These are phyloP conservation scores for Alisma plantagoaquatica DNA, from an alignment of 106 monocot species.

Conservation along the genomic window DNA sequence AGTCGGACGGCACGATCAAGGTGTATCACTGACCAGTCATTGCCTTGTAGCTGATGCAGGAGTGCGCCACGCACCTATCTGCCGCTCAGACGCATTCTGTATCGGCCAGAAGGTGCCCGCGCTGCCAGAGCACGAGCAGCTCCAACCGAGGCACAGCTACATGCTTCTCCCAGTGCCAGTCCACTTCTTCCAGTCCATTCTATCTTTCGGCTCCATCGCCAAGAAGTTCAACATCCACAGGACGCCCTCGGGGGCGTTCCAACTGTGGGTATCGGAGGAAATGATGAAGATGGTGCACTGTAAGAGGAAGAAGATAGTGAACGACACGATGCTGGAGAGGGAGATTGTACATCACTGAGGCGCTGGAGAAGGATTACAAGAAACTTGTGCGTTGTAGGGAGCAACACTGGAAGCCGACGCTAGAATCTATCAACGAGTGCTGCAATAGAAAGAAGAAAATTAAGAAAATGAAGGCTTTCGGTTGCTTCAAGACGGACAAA, in stretches of 20 bases:
- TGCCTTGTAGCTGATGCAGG: conserved; percentile 40
- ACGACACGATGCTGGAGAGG: neutral
- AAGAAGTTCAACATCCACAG: conserved; percentile 37
- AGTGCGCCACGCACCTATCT: conserved; percentile 52
- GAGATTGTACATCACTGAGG: conserved; percentile 33
- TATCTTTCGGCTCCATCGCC: conserved; percentile 63
- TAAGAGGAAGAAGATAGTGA: neutral
- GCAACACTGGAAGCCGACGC: conserved; percentile 51
- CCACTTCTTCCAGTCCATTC: conserved; percentile 70
- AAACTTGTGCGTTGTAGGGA: conserved; percentile 31
- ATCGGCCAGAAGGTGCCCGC: conserved; percentile 65
- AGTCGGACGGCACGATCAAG: conserved; percentile 43
- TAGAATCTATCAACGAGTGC: conserved; percentile 42
- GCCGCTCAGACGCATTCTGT: conserved; percentile 70
- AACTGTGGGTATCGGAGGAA: conserved; percentile 46
- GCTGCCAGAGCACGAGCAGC: conserved; percentile 31
- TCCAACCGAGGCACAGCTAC: conserved; percentile 59
- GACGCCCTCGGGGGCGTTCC: conserved; percentile 42
- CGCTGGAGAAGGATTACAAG: conserved; percentile 71
- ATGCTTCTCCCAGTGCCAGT: conserved; percentile 72
- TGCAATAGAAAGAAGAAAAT: too few relatives aligned
- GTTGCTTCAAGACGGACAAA: too few relatives aligned
- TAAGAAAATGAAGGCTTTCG: too few relatives aligned
- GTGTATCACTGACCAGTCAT: conserved; percentile 34
- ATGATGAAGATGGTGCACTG: conserved; percentile 13